Evolutionary conservation across 2,329 filamentous ascomycete species (phyloP).

Genomic region (Clonostachys byssicola): DNA sequence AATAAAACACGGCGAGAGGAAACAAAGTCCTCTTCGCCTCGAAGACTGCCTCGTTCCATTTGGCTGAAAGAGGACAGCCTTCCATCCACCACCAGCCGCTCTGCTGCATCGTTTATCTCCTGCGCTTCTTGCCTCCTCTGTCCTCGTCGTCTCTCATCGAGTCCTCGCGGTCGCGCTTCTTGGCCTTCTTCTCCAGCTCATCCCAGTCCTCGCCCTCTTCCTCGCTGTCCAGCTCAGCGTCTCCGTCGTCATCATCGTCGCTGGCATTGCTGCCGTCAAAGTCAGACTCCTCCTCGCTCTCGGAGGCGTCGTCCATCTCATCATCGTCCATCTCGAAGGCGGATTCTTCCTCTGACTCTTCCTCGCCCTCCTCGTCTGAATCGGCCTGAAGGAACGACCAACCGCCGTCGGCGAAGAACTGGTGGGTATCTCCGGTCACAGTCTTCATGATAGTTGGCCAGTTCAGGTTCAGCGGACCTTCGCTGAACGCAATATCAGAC

Average conservation of each 20-base stretch:
- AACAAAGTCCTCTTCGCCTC: too few relatives aligned
- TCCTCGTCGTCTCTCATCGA: constrained; percentile 51
- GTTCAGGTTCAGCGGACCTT: constrained; percentile 95
- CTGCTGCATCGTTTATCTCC: constrained; percentile 17
- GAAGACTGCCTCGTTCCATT: too few relatives aligned
- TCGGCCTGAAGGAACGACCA: constrained; percentile 91
- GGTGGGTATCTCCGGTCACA: constrained; percentile 86
- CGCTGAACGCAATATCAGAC: constrained; percentile 88
- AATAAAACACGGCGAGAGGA: too few relatives aligned
- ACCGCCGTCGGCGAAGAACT: constrained; percentile 92
- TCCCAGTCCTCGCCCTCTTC: constrained; percentile 91
- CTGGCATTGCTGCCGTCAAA: constrained; percentile 81
- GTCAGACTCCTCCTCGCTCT: constrained; percentile 80
- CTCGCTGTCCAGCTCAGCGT: constrained; percentile 60
- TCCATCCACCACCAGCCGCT: too few relatives aligned
- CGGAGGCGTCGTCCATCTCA: constrained; percentile 79
- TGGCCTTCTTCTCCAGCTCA: constrained; percentile 86
- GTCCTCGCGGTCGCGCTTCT: constrained; percentile 79
- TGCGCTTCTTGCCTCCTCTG: constrained; percentile 52
- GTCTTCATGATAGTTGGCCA: constrained; percentile 99
- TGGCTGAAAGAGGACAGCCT: too few relatives aligned
- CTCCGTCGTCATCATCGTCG: constrained; percentile 71
- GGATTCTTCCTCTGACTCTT: constrained; percentile 83
- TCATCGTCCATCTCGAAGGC: constrained; percentile 88
- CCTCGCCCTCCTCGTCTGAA: constrained; percentile 78